A percentile compares a stretch with the other conserved stretches of the same genome.
phyloP scores from a whole-genome alignment of 176 grass and related monocot genomes.

The Alloteropsis semialata region DNA sequence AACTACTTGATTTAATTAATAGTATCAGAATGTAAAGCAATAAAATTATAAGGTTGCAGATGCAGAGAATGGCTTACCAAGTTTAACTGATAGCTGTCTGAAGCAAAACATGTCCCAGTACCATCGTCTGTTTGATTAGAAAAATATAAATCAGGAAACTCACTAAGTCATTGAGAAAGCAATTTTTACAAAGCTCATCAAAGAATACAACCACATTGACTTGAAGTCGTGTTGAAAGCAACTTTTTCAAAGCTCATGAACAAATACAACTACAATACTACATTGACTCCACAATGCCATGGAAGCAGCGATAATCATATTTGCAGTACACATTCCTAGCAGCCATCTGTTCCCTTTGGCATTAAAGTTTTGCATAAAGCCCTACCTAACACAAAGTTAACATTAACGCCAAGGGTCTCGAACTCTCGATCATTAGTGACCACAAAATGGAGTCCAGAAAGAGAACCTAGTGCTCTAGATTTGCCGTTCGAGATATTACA shows the following conservation, averaged over 20 bases:
- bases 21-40: background rate
- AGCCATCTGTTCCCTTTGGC: background rate
- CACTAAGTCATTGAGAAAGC: background rate
- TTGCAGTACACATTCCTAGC: background rate
- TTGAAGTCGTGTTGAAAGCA: too few species aligned
- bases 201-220: too few species aligned
- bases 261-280: too few species aligned
- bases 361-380: background rate
- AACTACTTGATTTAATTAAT: background rate
- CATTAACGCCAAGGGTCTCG: background rate
- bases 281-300: background rate
- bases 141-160: background rate
- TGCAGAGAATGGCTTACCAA: slow-evolving; percentile 1
- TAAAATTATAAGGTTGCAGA: background rate
- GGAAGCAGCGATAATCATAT: background rate
- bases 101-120: background rate
- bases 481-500: background rate
- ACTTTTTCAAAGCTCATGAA: background rate
- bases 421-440: background rate
- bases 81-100: background rate
- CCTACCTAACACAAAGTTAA: background rate
- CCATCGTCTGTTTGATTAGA: slow-evolving; percentile 8
- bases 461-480: background rate
- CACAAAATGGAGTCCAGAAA: background rate
- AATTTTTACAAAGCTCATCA: background rate